Percentiles rank a stretch among this genome's conserved stretches.
phyloP scores from a whole-genome alignment of 1,284 basidiomycete genomes.

The Ustilago trichophora region DNA sequence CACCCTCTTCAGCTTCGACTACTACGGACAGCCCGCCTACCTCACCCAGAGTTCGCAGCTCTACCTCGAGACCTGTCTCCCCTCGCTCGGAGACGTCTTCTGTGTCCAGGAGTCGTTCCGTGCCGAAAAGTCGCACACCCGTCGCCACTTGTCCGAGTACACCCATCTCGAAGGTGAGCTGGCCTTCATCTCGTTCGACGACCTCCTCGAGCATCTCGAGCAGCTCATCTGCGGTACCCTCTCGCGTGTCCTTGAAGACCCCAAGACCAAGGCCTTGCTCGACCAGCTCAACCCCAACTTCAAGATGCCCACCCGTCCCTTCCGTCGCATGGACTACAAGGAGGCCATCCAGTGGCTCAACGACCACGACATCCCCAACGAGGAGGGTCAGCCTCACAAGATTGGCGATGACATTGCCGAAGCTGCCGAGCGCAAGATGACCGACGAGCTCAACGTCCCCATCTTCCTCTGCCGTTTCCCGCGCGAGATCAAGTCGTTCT shows the following conservation, averaged over 20 bases:
- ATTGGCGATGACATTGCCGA: constrained; percentile 98
- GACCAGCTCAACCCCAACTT: constrained; percentile 93
- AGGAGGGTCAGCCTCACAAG: constrained; percentile 78
- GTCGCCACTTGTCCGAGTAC: constrained; percentile 94
- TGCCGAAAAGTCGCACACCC: constrained; percentile 84
- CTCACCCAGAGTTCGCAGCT: constrained; percentile 97
- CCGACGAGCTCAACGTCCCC: constrained; percentile 91
- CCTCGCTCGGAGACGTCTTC: constrained; percentile 94
- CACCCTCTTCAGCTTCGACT: constrained; percentile 88
- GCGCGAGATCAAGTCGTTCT: constrained; percentile 84
- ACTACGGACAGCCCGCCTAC: constrained; percentile 94
- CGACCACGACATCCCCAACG: constrained; percentile 86
- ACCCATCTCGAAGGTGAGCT: constrained; percentile 96
- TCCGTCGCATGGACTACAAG: constrained; percentile 89
- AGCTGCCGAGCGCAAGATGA: constrained; percentile 97
- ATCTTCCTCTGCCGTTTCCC: constrained; percentile 96
- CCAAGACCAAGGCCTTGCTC: constrained; percentile 79
- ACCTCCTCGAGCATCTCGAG: constrained; percentile 92
- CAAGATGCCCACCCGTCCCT: constrained; percentile 82
- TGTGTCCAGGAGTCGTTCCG: constrained; percentile 98
- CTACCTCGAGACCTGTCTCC: constrained; percentile 96
- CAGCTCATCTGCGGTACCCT: constrained; percentile 72
- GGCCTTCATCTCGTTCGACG: constrained; percentile 92
- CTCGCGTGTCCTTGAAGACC: constrained; percentile 71
- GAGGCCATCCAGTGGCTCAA: constrained; percentile 96